phyloP scores from a whole-genome alignment of 345 rosid species.

The Pistacia vera region DNA sequence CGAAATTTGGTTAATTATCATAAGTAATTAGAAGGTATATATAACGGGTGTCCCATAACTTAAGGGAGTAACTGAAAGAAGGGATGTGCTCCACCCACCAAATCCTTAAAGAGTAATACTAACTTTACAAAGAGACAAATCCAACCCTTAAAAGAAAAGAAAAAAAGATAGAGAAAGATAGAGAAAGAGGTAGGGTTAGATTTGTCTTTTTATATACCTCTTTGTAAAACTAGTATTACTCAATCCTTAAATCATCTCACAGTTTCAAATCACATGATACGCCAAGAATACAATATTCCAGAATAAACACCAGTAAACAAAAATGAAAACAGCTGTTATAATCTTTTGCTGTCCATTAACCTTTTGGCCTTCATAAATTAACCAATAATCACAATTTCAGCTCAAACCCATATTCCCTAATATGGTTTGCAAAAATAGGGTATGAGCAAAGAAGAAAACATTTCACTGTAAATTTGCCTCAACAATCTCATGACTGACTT shows the following conservation, averaged over 20 bases:
- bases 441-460: constrained; percentile 6
- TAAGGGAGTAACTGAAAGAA: too few relatives aligned
- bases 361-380: constrained; percentile 5
- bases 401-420: constrained; percentile 14
- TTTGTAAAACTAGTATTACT: too few relatives aligned
- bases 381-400: constrained; percentile 25
- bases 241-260: neutral
- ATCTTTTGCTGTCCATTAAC: neutral
- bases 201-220: too few relatives aligned
- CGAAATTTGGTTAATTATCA: too few relatives aligned
- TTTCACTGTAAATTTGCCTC: constrained; percentile 20
- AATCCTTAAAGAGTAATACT: too few relatives aligned
- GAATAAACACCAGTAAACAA: neutral
- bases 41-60: too few relatives aligned
- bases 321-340: neutral
- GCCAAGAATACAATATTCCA: neutral
- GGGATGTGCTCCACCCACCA: too few relatives aligned
- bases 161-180: too few relatives aligned
- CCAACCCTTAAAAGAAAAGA: too few relatives aligned
- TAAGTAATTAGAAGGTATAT: too few relatives aligned
- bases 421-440: constrained; percentile 16
- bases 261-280: neutral
- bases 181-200: too few relatives aligned
- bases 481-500: constrained; percentile 21
- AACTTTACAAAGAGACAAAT: too few relatives aligned